Evolutionary conservation across 1,139 yeast species (phyloP).

Genomic region (Geotrichum restrictum): DNA sequence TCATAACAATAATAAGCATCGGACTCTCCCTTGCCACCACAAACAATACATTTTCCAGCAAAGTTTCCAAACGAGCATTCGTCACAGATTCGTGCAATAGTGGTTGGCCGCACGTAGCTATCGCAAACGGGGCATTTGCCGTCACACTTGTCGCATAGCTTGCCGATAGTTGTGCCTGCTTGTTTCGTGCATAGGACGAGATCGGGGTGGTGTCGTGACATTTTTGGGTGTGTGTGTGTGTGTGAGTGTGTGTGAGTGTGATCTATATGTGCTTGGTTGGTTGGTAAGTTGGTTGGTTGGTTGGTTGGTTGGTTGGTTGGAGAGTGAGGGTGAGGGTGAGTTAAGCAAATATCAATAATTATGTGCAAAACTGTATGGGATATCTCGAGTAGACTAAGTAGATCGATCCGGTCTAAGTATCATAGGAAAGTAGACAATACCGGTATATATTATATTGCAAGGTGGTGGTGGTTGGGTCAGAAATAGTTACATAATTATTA

Average conservation of each 20-base stretch:
- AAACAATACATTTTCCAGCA: constrained; percentile 65
- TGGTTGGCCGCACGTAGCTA: constrained; percentile 72
- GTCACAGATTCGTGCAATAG: constrained; percentile 73
- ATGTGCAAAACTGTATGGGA: no score
- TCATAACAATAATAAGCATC: constrained; percentile 84
- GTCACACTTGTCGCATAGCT: constrained; percentile 79
- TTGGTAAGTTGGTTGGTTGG: background rate
- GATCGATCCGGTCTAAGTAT: no score
- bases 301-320: no score
- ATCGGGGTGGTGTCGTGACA: constrained; percentile 92
- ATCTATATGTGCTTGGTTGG: background rate
- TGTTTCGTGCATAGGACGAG: constrained; percentile 80
- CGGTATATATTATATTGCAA: no score
- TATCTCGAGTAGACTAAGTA: no score
- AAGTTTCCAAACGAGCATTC: constrained; percentile 76
- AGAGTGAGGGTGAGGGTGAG: no score
- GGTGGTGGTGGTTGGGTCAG: no score
- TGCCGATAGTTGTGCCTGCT: constrained; percentile 70
- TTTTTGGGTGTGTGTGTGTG: constrained; percentile 30
- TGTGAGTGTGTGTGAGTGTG: background rate
- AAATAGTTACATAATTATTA: no score
- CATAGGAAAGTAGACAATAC: no score
- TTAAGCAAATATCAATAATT: no score
- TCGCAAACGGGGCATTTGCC: constrained; percentile 92
- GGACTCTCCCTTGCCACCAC: constrained; percentile 58